Percentiles rank a stretch among this genome's conserved stretches.
phyloP scores from a whole-genome alignment of 2,329 filamentous ascomycete species.

The Pseudofabraea citricarpa region DNA sequence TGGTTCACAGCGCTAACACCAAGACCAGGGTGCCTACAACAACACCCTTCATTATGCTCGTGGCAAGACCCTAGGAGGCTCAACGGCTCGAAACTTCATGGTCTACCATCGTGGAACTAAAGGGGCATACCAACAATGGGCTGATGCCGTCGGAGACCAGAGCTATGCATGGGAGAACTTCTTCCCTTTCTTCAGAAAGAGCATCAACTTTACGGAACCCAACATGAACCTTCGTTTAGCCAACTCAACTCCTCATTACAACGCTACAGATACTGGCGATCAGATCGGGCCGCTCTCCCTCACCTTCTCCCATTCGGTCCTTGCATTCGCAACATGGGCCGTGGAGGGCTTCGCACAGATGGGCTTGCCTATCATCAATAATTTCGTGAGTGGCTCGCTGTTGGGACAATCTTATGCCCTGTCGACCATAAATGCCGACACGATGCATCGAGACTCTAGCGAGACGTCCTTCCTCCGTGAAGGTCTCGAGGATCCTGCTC shows the following conservation, averaged over 20 bases:
- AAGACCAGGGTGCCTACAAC: not conserved
- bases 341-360: slow-evolving; percentile 34
- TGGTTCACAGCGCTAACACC: not conserved
- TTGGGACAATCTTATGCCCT: slow-evolving; percentile 30
- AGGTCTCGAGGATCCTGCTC: slow-evolving; percentile 7
- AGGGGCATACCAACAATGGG: slow-evolving; percentile 36
- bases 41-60: slow-evolving; percentile 19
- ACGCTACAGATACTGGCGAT: not conserved
- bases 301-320: slow-evolving; percentile 8
- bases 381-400: slow-evolving; percentile 36
- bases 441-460: slow-evolving; percentile 27
- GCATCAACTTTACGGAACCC: slow-evolving; percentile 10
- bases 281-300: slow-evolving; percentile 2
- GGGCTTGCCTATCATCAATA: slow-evolving; percentile 30
- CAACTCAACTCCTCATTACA: slow-evolving; percentile 6
- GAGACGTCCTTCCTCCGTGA: slow-evolving; percentile 33
- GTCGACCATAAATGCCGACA: slow-evolving; percentile 21
- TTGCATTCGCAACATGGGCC: slow-evolving; percentile 6
- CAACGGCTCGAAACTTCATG: slow-evolving; percentile 27
- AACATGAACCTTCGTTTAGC: not conserved
- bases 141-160: slow-evolving; percentile 32
- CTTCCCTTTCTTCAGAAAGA: slow-evolving; percentile 39
- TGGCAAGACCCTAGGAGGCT: slow-evolving; percentile 27
- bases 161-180: slow-evolving; percentile 41
- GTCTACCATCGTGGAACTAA: slow-evolving; percentile 13